Evolutionary conservation across 192 early-diverging fungal species (phyloP), one percentile per base, ranked within the genome.

Genomic region (Backusella tuberculispora): DNA sequence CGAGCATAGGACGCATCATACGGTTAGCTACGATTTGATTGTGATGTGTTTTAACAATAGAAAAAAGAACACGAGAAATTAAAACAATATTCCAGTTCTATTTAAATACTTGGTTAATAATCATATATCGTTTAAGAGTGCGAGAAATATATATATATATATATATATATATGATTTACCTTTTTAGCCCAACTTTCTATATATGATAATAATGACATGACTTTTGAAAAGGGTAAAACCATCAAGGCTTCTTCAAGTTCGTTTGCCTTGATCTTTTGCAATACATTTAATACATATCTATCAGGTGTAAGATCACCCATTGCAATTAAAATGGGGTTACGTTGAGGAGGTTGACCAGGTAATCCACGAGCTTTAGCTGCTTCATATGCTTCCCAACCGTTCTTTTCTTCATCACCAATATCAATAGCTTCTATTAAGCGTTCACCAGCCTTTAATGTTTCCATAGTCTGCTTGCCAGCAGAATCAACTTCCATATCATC

Each of bases 361-460:
- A 80, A 69, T 14, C 83, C 78, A 56, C 74, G 66, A 43, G 71
- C 66, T 46, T 85, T 87, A 38, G 67, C 88, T 38, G 84, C 80
- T 47, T 90, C 87, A 74, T 90, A 92, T 21, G 82, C 89, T 44
- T 84, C 83, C 89, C 90, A 87, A 24, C 88, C 90, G 63, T 83
- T 74, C 41, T 87, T 88, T 74, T 98, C 95, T 71, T 93, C 89
- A 74, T 95, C 94, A 70, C 91, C 96, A 40, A 98, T 81, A 46
- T 97, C 93, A 60, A 99, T 83, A 8, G 98, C 95, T 74, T 97
- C 96, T 76, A 97, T 90, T 45, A 99, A 92, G 41, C 90, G 86
- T 79, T 99, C 98, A 75, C 96, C 96, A 13, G 98, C 93, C 75
- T 98, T 96, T 42, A 99, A 88, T n/a, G 97, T 95, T 80, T 96